Percentiles rank a stretch among this genome's conserved stretches.
phyloP scores from a whole-genome alignment of 306 rosid genomes.

The Astragalus membranaceus region DNA sequence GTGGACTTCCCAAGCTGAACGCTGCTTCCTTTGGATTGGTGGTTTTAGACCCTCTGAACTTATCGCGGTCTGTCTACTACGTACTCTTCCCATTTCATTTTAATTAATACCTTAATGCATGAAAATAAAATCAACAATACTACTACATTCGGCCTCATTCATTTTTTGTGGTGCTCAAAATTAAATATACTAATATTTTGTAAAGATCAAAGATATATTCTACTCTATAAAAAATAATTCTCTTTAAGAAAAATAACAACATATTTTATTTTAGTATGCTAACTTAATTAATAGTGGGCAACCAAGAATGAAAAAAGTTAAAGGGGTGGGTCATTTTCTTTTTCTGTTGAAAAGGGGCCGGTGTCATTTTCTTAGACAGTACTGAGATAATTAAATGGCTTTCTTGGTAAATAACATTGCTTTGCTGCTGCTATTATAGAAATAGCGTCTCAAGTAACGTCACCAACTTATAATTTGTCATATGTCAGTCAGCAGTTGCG shows the following conservation, averaged over 20 bases:
- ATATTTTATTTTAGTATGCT: not conserved
- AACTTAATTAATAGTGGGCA: not conserved
- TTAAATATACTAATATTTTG: too few species aligned
- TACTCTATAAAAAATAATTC: too few species aligned
- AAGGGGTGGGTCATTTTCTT: not conserved
- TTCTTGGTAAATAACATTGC: constrained; percentile 11
- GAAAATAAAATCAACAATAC: too few species aligned
- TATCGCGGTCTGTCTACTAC: constrained; percentile 44
- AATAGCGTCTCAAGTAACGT: not conserved
- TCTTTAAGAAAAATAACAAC: not conserved
- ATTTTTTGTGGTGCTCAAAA: too few species aligned
- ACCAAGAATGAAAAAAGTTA: not conserved
- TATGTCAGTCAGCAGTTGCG: not conserved
- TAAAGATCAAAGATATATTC: too few species aligned
- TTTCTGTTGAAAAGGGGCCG: not conserved
- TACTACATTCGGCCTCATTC: too few species aligned
- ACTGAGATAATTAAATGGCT: not conserved
- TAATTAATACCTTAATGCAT: not conserved
- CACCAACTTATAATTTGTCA: not conserved
- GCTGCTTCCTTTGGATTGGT: constrained; percentile 91
- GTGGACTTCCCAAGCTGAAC: constrained; percentile 87
- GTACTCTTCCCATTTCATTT: not conserved
- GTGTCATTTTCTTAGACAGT: not conserved
- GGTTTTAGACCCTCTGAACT: constrained; percentile 87
- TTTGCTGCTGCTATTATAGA: not conserved